Evolutionary conservation across 805 yeast species (phyloP).

Genomic region (Maudiozyma bulderi): DNA sequence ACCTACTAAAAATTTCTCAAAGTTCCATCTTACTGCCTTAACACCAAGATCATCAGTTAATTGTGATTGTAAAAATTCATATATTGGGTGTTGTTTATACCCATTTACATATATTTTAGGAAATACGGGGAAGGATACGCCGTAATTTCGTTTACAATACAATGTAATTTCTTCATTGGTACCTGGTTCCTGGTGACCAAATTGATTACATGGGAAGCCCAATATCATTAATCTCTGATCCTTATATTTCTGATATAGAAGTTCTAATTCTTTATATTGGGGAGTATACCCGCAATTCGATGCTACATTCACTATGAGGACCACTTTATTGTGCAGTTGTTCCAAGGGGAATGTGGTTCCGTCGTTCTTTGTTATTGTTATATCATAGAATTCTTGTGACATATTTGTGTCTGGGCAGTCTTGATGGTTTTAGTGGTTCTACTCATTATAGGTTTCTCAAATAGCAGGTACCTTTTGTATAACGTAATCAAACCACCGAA

Average conservation of each 20-base stretch:
- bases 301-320: slow-evolving; percentile 80
- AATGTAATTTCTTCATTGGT: slow-evolving; percentile 56
- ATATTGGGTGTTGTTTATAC: slow-evolving; percentile 65
- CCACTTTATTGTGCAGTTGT: slow-evolving; percentile 67
- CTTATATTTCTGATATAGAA: slow-evolving; percentile 52
- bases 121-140: slow-evolving; percentile 85
- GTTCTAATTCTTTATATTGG: slow-evolving; percentile 67
- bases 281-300: slow-evolving; percentile 76
- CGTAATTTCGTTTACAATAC: slow-evolving; percentile 72
- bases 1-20: slow-evolving; percentile 59
- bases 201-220: slow-evolving; percentile 91
- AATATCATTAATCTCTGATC: slow-evolving; percentile 55
- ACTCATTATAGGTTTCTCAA: too few relatives aligned
- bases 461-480: too few relatives aligned
- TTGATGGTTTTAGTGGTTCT: too few relatives aligned
- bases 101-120: slow-evolving; percentile 88
- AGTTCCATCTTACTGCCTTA: slow-evolving; percentile 70
- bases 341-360: slow-evolving; percentile 51
- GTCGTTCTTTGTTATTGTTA: slow-evolving; percentile 8
- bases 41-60: slow-evolving; percentile 55
- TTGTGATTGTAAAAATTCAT: slow-evolving; percentile 60
- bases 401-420: background rate
- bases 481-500: too few relatives aligned
- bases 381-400: background rate
- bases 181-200: slow-evolving; percentile 74